phyloP scores from a whole-genome alignment of 106 monocot genomes.

The Dioscorea zingiberensis region DNA sequence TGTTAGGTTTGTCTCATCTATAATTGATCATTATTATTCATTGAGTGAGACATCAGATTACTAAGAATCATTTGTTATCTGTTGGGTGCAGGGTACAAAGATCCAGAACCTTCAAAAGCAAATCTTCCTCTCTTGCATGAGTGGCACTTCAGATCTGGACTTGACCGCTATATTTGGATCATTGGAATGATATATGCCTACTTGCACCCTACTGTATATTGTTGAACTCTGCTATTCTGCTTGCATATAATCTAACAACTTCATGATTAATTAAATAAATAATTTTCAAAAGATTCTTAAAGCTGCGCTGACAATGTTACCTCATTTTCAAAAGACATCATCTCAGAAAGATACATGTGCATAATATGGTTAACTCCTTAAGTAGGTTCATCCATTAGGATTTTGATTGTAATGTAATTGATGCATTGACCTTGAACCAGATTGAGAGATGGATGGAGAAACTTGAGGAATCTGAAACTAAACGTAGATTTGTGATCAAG shows the following conservation, averaged over 20 bases:
- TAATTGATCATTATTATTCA: background rate
- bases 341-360: too few species aligned
- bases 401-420: background rate
- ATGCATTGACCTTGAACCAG: background rate
- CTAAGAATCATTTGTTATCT: background rate
- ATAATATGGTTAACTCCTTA: too few species aligned
- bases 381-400: background rate
- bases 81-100: slow-evolving; percentile 27
- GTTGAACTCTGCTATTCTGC: background rate
- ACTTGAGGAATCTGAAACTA: slow-evolving; percentile 36
- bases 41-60: background rate
- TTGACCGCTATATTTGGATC: slow-evolving; percentile 58
- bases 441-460: slow-evolving; percentile 58
- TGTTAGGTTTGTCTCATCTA: slow-evolving; percentile 21
- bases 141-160: slow-evolving; percentile 53
- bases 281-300: too few species aligned
- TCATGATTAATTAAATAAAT: too few species aligned
- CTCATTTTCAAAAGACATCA: too few species aligned
- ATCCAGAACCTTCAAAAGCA: slow-evolving; percentile 27
- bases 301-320: too few species aligned
- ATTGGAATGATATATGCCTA: slow-evolving; percentile 57
- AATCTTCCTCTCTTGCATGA: slow-evolving; percentile 41
- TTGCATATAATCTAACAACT: too few species aligned
- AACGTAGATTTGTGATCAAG: slow-evolving; percentile 29
- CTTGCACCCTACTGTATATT: slow-evolving; percentile 44